A percentile compares a stretch with the other conserved stretches of the same genome.
phyloP scores from a whole-genome alignment of 441 rosid species.

The Metrosideros polymorpha region DNA sequence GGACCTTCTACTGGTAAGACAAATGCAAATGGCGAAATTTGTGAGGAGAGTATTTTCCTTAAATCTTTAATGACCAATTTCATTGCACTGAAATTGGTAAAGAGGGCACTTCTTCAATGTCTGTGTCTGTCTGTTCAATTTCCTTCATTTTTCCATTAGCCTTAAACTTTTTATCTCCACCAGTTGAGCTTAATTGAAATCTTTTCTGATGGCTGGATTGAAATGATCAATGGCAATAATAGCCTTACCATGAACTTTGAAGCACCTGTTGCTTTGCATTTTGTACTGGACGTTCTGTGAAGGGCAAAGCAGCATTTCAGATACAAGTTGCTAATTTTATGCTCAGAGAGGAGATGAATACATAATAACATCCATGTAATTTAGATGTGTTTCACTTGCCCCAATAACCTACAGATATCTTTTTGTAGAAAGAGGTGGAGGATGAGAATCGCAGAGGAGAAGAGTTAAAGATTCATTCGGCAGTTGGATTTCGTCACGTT shows the following conservation, averaged over 20 bases:
- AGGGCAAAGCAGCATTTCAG: not conserved
- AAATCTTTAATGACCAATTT: not conserved
- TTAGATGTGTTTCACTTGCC: not conserved
- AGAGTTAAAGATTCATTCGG: constrained; percentile 48
- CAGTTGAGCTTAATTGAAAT: not conserved
- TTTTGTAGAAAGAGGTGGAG: constrained; percentile 56
- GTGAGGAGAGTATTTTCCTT: not conserved
- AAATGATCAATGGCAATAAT: not conserved
- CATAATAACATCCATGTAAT: not conserved
- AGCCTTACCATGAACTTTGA: not conserved
- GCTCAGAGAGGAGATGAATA: not conserved
- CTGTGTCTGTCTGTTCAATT: not conserved
- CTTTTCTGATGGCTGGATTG: not conserved
- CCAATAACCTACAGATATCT: not conserved
- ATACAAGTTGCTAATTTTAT: not conserved
- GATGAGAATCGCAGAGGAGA: constrained; percentile 35
- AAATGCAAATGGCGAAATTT: not conserved
- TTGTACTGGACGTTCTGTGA: not conserved
- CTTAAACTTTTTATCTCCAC: not conserved
- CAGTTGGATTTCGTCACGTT: constrained; percentile 81
- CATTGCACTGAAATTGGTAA: not conserved
- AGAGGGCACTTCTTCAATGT: not conserved
- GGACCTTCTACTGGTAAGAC: constrained; percentile 59
- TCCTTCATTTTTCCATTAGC: not conserved
- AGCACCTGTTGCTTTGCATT: not conserved